A percentile compares a stretch with the other conserved stretches of the same genome.
These are phyloP conservation scores for Leptographium procerum DNA, from an alignment of 2,329 filamentous ascomycete species.

Conservation along the genomic window DNA sequence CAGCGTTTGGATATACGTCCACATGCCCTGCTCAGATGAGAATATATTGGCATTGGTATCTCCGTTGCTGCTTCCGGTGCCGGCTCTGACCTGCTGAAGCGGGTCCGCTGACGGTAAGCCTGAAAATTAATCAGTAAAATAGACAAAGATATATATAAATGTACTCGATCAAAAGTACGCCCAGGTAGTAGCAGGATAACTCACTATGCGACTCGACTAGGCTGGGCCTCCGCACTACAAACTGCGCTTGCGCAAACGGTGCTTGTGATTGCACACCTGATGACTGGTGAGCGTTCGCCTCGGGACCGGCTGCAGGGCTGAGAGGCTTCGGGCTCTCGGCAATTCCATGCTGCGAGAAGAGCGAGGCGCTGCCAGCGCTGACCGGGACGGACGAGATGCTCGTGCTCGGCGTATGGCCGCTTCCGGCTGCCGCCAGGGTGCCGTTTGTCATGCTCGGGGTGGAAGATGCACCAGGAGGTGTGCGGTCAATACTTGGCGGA, in stretches of 20 bases:
- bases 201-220: slow-evolving; percentile 27
- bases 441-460: slow-evolving; percentile 38
- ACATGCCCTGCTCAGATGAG: slow-evolving; percentile 51
- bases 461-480: slow-evolving; percentile 39
- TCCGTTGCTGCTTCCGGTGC: slow-evolving; percentile 29
- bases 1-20: slow-evolving; percentile 60
- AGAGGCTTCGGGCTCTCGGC: slow-evolving; percentile 82
- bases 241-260: slow-evolving; percentile 29
- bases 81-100: neutral
- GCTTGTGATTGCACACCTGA: neutral
- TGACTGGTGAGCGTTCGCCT: neutral
- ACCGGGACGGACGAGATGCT: slow-evolving; percentile 38
- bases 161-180: no score
- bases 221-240: slow-evolving; percentile 43
- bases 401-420: slow-evolving; percentile 33
- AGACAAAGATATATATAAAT: no score
- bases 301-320: slow-evolving; percentile 36
- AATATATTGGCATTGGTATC: slow-evolving; percentile 59
- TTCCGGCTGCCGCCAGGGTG: slow-evolving; percentile 15
- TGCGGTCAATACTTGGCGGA: slow-evolving; percentile 48
- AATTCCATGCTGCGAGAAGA: slow-evolving; percentile 61
- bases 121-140: neutral
- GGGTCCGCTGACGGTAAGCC: neutral
- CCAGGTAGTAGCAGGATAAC: slow-evolving; percentile 12
- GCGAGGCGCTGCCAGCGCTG: slow-evolving; percentile 35